phyloP scores from a whole-genome alignment of 495 filamentous ascomycete species.

The Clohesyomyces aquaticus region DNA sequence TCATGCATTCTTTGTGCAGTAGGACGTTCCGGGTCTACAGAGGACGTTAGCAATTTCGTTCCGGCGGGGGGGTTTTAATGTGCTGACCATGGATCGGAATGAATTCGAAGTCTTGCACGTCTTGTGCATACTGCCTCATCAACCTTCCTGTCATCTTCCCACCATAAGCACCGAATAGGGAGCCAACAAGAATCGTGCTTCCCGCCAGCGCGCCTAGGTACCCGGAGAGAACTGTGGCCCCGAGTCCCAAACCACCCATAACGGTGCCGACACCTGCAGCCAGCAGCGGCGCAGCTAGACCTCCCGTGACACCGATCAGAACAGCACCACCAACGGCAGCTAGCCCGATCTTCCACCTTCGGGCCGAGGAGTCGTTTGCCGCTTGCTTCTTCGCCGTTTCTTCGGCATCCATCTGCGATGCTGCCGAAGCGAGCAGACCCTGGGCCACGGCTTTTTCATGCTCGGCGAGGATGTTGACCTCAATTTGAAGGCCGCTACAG shows the following conservation, averaged over 20 bases:
- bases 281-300: slow-evolving; percentile 40
- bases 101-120: slow-evolving; percentile 43
- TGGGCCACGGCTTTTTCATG: slow-evolving; percentile 66
- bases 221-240: slow-evolving; percentile 24
- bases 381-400: slow-evolving; percentile 39
- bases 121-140: slow-evolving; percentile 40
- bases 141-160: slow-evolving; percentile 42
- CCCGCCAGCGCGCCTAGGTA: slow-evolving; percentile 41
- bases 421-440: slow-evolving; percentile 40
- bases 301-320: slow-evolving; percentile 40
- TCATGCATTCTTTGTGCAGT: slow-evolving; percentile 21
- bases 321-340: slow-evolving; percentile 40
- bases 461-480: slow-evolving; percentile 64
- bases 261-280: slow-evolving; percentile 39
- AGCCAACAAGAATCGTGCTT: slow-evolving; percentile 38
- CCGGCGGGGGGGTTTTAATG: neutral
- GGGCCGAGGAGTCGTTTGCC: slow-evolving; percentile 21
- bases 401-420: slow-evolving; percentile 40
- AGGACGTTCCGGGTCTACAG: slow-evolving; percentile 27
- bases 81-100: slow-evolving; percentile 36
- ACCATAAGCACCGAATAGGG: slow-evolving; percentile 43
- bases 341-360: slow-evolving; percentile 40
- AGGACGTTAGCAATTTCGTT: neutral
- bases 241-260: slow-evolving; percentile 39
- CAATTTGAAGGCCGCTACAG: slow-evolving; percentile 68